These are phyloP conservation scores for Pichia nakasei DNA, from an alignment of 805 yeast species.

Conservation along the genomic window DNA sequence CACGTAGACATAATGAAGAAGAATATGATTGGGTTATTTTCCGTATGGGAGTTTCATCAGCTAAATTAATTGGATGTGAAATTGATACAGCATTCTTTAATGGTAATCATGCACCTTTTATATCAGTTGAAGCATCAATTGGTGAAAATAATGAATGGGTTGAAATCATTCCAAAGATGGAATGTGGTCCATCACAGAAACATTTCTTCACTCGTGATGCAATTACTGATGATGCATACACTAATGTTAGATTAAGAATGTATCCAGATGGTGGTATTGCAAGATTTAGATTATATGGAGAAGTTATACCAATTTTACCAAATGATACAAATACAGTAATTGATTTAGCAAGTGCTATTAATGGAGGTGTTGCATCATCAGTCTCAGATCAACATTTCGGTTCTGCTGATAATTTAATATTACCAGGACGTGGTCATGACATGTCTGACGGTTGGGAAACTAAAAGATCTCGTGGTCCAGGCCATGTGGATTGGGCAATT, in stretches of 20 bases:
- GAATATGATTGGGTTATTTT: slow-evolving; percentile 85
- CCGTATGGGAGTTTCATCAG: slow-evolving; percentile 76
- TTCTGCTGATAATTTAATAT: slow-evolving; percentile 74
- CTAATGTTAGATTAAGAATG: slow-evolving; percentile 81
- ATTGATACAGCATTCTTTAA: slow-evolving; percentile 89
- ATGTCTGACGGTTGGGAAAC: slow-evolving; percentile 99
- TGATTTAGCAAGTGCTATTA: slow-evolving; percentile 73
- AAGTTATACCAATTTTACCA: slow-evolving; percentile 65
- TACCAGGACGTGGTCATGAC: slow-evolving; percentile 92
- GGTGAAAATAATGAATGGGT: slow-evolving; percentile 56
- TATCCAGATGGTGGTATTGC: slow-evolving; percentile 99
- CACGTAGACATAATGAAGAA: slow-evolving; percentile 81
- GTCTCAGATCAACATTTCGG: slow-evolving; percentile 93
- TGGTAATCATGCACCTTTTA: slow-evolving; percentile 91
- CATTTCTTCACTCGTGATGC: slow-evolving; percentile 66
- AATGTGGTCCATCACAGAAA: slow-evolving; percentile 84
- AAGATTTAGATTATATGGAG: slow-evolving; percentile 82
- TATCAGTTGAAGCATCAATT: slow-evolving; percentile 69
- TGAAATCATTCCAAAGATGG: slow-evolving; percentile 53
- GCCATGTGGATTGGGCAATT: slow-evolving; percentile 89
- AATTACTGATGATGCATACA: slow-evolving; percentile 54
- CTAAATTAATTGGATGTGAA: slow-evolving; percentile 73
- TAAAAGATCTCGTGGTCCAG: slow-evolving; percentile 70
- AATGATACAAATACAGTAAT: slow-evolving; percentile 35
- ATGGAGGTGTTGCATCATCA: slow-evolving; percentile 83